These are phyloP conservation scores for Colletotrichum sp. DNA, from an alignment of 2,329 filamentous ascomycete species.

Conservation along the genomic window DNA sequence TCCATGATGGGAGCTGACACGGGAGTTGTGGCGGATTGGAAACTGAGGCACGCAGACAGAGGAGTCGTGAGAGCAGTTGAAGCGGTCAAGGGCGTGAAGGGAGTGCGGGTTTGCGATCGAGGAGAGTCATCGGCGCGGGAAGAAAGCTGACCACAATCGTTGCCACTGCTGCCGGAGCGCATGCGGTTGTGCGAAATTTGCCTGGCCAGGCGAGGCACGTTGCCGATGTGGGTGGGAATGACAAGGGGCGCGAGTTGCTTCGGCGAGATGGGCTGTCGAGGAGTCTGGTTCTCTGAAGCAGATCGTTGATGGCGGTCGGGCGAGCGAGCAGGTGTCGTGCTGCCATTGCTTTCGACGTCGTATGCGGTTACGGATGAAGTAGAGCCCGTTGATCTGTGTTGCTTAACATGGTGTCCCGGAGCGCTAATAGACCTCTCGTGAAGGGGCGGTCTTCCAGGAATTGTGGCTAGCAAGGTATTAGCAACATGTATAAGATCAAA, in stretches of 20 bases:
- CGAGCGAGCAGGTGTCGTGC: not conserved
- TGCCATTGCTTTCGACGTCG: not conserved
- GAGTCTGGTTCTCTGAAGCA: constrained; percentile 13
- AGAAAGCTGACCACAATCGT: constrained; percentile 44
- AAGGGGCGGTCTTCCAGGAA: constrained; percentile 68
- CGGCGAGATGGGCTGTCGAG: constrained; percentile 48
- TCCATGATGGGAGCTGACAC: constrained; percentile 53
- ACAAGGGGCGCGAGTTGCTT: constrained; percentile 62
- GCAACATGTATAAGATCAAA: not conserved
- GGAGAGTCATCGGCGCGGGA: constrained; percentile 53
- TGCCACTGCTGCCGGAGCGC: constrained; percentile 48
- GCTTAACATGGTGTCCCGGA: constrained; percentile 57
- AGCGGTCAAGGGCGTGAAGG: constrained; percentile 50
- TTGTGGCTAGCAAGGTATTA: constrained; percentile 58
- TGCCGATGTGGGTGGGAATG: constrained; percentile 44
- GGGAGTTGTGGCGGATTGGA: constrained; percentile 35
- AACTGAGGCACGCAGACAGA: constrained; percentile 44
- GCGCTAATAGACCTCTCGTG: constrained; percentile 70
- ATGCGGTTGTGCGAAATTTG: constrained; percentile 51
- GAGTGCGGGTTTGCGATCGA: constrained; percentile 40
- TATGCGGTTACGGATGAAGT: constrained; percentile 33
- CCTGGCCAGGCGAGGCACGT: constrained; percentile 24
- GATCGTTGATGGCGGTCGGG: constrained; percentile 21
- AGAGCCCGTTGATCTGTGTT: constrained; percentile 45
- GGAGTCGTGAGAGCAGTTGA: constrained; percentile 47